Evolutionary conservation across 164 flowering plant genomes (phyloP).

Genomic region (Brasenia schreberi): DNA sequence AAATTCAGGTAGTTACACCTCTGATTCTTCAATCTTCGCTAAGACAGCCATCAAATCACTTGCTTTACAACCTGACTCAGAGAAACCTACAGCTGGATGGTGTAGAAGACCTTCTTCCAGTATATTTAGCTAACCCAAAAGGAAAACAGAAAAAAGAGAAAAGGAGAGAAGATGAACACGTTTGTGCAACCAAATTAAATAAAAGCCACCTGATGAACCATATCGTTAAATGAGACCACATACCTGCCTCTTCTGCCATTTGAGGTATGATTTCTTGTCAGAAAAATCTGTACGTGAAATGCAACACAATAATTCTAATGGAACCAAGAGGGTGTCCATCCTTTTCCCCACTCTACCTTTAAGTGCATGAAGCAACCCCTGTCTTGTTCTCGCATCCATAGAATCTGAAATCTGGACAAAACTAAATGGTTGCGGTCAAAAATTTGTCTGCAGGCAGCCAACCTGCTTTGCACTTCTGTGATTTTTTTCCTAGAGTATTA

Average conservation of each 20-base stretch:
- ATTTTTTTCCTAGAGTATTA: too few species aligned
- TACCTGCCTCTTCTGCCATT: conserved; percentile 99
- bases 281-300: conserved; percentile 87
- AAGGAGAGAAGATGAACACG: not conserved
- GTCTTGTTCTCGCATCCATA: conserved; percentile 87
- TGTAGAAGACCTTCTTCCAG: conserved; percentile 93
- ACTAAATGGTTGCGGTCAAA: too few species aligned
- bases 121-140: conserved; percentile 61
- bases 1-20: conserved; percentile 29
- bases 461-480: too few species aligned
- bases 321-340: conserved; percentile 90
- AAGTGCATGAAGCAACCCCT: conserved; percentile 80
- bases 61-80: conserved; percentile 69
- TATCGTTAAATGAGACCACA: not conserved
- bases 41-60: conserved; percentile 65
- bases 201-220: not conserved
- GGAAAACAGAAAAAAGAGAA: conserved; percentile 1
- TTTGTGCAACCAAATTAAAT: too few species aligned
- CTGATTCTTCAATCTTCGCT: conserved; percentile 90
- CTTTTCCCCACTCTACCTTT: conserved; percentile 89
- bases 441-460: too few species aligned
- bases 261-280: conserved; percentile 79
- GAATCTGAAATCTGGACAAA: conserved; percentile 72
- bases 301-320: conserved; percentile 82
- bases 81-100: conserved; percentile 87